These are phyloP conservation scores for Solanum hybrid DNA, from an alignment of 305 asterid species.

Conservation along the genomic window DNA sequence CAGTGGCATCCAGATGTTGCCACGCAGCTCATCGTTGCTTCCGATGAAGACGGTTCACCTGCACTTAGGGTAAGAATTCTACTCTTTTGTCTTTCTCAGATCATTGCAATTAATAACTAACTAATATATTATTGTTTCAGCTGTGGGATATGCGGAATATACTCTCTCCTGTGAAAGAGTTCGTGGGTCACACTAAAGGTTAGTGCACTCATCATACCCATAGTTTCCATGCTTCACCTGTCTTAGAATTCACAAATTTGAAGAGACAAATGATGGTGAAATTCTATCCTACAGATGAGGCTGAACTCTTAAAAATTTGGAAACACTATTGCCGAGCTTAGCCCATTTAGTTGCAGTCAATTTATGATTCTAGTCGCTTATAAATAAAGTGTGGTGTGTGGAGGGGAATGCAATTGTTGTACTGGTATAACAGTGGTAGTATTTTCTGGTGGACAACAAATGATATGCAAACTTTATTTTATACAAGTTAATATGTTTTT, in stretches of 20 bases:
- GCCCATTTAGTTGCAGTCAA: neutral
- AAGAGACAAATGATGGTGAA: neutral
- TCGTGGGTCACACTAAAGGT: constrained; percentile 97
- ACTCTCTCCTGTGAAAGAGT: constrained; percentile 90
- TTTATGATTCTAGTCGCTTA: neutral
- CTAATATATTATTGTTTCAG: constrained; percentile 38
- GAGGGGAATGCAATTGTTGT: neutral
- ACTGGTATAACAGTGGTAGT: neutral
- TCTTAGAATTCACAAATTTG: neutral
- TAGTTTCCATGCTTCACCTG: neutral
- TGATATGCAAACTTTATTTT: neutral
- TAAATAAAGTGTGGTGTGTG: neutral
- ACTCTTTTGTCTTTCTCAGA: constrained; percentile 3
- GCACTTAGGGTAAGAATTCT: constrained; percentile 53
- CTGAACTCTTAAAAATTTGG: neutral
- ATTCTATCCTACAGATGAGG: neutral
- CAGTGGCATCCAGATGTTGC: constrained; percentile 98
- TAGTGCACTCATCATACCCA: neutral
- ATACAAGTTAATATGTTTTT: neutral
- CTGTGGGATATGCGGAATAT: constrained; percentile 96
- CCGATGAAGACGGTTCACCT: constrained; percentile 94
- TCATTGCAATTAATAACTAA: constrained; percentile 2
- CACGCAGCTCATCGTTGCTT: constrained; percentile 92
- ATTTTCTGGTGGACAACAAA: neutral
- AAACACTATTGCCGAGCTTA: neutral